Evolutionary conservation across 257 asterid genomes (phyloP).

Genomic region (Gentiana dahurica): DNA sequence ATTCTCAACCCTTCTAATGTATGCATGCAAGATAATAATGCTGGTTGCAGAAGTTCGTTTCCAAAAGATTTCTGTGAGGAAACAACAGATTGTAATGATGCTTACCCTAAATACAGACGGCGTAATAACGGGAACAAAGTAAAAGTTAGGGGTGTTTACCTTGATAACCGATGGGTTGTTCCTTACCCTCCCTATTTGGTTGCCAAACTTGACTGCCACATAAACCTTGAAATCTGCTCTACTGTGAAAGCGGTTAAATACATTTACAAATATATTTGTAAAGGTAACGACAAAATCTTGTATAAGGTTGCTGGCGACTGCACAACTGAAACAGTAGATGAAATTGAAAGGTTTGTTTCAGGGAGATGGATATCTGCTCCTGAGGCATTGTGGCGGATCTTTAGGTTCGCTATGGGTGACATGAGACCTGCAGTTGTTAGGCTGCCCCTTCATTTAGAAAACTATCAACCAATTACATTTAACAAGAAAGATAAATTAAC

Average conservation of each 20-base stretch:
- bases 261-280: constrained; percentile 3
- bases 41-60: neutral
- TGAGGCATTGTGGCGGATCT: neutral
- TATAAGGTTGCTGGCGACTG: neutral
- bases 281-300: neutral
- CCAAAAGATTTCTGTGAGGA: neutral
- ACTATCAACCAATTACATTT: neutral
- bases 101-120: neutral
- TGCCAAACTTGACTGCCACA: neutral
- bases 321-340: neutral
- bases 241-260: neutral
- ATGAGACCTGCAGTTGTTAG: neutral
- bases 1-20: neutral
- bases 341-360: neutral
- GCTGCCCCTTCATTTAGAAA: neutral
- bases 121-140: neutral
- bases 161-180: neutral
- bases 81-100: neutral
- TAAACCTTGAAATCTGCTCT: neutral
- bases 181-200: neutral
- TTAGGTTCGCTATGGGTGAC: neutral
- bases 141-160: neutral
- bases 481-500: neutral
- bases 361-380: neutral
- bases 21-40: neutral